phyloP scores from a whole-genome alignment of 225 moss, liverwort and hornwort genomes.

The Bryum argenteum region DNA sequence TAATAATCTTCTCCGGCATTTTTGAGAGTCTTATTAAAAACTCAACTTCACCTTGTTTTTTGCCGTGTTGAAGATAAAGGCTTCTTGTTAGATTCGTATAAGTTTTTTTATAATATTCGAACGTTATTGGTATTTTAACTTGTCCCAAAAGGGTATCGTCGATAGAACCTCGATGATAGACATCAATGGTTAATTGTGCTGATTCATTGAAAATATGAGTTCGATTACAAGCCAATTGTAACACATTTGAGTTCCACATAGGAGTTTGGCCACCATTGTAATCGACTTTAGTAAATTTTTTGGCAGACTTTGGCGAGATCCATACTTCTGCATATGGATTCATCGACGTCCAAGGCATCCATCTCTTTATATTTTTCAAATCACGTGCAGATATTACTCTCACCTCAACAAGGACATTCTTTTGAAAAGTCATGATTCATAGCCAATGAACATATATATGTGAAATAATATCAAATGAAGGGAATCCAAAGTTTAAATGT shows the following conservation, averaged over 20 bases:
- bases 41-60: not conserved
- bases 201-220: not conserved
- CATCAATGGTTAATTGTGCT: not conserved
- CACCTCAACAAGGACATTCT: not conserved
- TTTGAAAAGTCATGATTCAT: not conserved
- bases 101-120: not conserved
- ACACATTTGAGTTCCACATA: not conserved
- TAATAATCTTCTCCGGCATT: not conserved
- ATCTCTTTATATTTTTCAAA: not conserved
- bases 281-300: not conserved
- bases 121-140: not conserved
- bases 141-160: not conserved
- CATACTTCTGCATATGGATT: not conserved
- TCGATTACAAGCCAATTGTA: not conserved
- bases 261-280: not conserved
- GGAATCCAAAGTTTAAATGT: no score
- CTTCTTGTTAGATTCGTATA: not conserved
- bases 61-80: not conserved
- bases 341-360: not conserved
- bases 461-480: not conserved
- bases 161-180: not conserved
- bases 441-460: fast-evolving
- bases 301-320: not conserved
- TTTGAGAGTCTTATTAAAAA: not conserved
- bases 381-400: not conserved